Conservation (phyloP, 2,329 filamentous ascomycete species). For the Aspergillus carbonarius region DNA sequence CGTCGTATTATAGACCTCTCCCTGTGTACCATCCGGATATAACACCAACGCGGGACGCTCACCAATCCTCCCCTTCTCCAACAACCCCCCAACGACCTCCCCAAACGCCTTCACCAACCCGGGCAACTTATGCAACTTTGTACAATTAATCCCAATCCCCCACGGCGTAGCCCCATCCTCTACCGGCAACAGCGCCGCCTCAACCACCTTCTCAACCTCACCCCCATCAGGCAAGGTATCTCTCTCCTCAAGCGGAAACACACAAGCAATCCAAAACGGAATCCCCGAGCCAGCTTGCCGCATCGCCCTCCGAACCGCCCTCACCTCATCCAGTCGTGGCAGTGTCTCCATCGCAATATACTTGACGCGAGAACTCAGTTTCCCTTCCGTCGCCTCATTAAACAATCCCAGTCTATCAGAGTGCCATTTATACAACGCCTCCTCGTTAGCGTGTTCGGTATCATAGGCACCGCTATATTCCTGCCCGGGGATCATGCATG, state of each 20-base stretch:
- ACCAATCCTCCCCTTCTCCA: slow-evolving; percentile 36
- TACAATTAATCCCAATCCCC: slow-evolving; percentile 69
- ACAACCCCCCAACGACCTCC: slow-evolving; percentile 36
- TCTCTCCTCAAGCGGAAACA: slow-evolving; percentile 58
- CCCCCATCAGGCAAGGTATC: slow-evolving; percentile 58
- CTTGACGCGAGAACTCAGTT: slow-evolving; percentile 40
- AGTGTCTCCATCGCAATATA: slow-evolving; percentile 67
- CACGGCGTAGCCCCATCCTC: slow-evolving; percentile 46
- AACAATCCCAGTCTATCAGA: slow-evolving; percentile 55
- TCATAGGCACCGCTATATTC: slow-evolving; percentile 67
- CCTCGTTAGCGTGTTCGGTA: slow-evolving; percentile 43
- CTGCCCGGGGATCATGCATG: slow-evolving; percentile 63
- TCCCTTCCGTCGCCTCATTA: slow-evolving; percentile 33
- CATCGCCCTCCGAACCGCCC: slow-evolving; percentile 49
- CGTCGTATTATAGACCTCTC: slow-evolving; percentile 64
- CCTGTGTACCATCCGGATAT: slow-evolving; percentile 69
- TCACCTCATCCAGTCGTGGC: slow-evolving; percentile 62
- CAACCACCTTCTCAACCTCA: slow-evolving; percentile 44
- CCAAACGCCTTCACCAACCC: slow-evolving; percentile 23
- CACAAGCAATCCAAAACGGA: slow-evolving; percentile 62
- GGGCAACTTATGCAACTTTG: slow-evolving; percentile 36
- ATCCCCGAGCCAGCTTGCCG: slow-evolving; percentile 13
- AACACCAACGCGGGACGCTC: slow-evolving; percentile 56
- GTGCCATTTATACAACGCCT: slow-evolving; percentile 58
- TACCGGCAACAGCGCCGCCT: slow-evolving; percentile 34